These are phyloP conservation scores for Trichocladium uniseriatum DNA, from an alignment of 495 filamentous ascomycete genomes.

Conservation along the genomic window DNA sequence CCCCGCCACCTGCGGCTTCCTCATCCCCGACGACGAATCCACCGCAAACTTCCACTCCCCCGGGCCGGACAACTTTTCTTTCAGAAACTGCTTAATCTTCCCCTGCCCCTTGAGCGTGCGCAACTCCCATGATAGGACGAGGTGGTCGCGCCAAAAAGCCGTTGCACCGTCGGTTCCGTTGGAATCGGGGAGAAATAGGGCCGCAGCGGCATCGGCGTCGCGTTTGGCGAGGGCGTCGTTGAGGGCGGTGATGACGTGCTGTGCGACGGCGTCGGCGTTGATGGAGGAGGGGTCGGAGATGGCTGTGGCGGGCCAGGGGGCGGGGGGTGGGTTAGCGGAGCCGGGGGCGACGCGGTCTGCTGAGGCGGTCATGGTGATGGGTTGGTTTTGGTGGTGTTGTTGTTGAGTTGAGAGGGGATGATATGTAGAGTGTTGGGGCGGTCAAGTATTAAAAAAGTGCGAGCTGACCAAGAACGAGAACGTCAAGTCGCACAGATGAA, in stretches of 20 bases:
- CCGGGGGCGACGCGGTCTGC: constrained; percentile 50
- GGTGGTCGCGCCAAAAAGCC: constrained; percentile 54
- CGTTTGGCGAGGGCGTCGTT: constrained; percentile 37
- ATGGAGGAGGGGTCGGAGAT: constrained; percentile 19
- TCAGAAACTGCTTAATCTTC: constrained; percentile 43
- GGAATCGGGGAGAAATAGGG: constrained; percentile 38
- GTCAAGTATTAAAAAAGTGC: no score
- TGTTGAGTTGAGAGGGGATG: no score
- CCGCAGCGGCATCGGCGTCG: constrained; percentile 27
- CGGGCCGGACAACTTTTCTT: no score
- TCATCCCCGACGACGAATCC: constrained; percentile 36
- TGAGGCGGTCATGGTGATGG: no score
- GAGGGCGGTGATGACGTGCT: constrained; percentile 34
- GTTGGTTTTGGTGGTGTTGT: no score
- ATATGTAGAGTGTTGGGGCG: no score
- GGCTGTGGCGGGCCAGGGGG: constrained; percentile 30
- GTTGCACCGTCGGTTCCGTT: neutral
- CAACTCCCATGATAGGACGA: constrained; percentile 51
- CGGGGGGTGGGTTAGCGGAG: constrained; percentile 44
- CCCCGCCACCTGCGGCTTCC: constrained; percentile 37
- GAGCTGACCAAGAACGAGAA: no score
- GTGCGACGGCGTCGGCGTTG: constrained; percentile 41
- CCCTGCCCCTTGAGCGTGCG: constrained; percentile 47
- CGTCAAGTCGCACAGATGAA: no score
- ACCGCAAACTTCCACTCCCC: constrained; percentile 29